A percentile compares a stretch with the other conserved stretches of the same genome.
These are phyloP conservation scores for Fusarium denticulatum DNA, from an alignment of 2,329 filamentous ascomycete genomes.

Conservation along the genomic window DNA sequence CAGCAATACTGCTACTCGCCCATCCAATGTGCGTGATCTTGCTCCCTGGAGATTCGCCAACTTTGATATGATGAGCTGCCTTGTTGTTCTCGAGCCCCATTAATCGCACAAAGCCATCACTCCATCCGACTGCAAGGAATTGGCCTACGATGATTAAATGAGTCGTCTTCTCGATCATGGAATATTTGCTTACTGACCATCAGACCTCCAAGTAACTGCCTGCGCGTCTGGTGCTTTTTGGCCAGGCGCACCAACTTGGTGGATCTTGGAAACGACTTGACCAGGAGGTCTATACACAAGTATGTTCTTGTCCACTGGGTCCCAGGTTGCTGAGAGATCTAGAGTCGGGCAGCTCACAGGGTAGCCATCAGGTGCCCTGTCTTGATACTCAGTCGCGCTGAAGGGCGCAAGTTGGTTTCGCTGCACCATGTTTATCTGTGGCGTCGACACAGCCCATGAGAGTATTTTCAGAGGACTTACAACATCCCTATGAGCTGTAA, in stretches of 20 bases:
- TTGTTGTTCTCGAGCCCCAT: constrained; percentile 85
- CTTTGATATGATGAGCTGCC: constrained; percentile 75
- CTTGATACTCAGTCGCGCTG: constrained; percentile 67
- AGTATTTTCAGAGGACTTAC: background rate
- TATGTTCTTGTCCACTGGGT: constrained; percentile 73
- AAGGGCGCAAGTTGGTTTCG: constrained; percentile 56
- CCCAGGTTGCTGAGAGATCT: constrained; percentile 79
- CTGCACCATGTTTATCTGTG: constrained; percentile 40
- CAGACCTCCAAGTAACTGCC: constrained; percentile 71
- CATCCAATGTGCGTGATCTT: constrained; percentile 65
- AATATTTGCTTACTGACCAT: constrained; percentile 60
- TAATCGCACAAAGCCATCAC: constrained; percentile 79
- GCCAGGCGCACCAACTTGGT: constrained; percentile 54
- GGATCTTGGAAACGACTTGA: constrained; percentile 68
- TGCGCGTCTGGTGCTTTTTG: constrained; percentile 55
- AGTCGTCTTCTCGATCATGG: background rate
- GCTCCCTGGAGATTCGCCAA: constrained; percentile 56
- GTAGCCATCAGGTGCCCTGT: constrained; percentile 64
- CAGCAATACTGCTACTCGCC: constrained; percentile 57
- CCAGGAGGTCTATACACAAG: constrained; percentile 82
- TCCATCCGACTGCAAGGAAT: constrained; percentile 84
- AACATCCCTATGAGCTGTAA: background rate
- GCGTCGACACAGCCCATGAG: background rate
- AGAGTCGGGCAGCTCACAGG: constrained; percentile 84
- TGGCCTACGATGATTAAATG: constrained; percentile 62